phyloP scores from a whole-genome alignment of 2,329 filamentous ascomycete genomes.

The Xylaria polymorpha region DNA sequence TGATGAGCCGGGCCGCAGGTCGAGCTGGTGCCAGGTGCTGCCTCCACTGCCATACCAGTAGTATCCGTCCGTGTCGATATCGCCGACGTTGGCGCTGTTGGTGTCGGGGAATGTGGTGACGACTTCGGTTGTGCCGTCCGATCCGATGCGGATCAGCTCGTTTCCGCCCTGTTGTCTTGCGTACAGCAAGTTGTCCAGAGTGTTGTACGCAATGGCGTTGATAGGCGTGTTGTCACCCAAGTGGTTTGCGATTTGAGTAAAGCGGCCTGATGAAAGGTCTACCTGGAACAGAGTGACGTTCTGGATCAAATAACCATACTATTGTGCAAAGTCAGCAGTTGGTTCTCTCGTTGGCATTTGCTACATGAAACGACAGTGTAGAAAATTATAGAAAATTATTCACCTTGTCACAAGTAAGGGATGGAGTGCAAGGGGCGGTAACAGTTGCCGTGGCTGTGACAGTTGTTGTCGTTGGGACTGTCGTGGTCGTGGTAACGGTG shows the following conservation, averaged over 20 bases:
- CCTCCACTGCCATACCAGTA: constrained; percentile 33
- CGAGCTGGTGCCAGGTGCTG: constrained; percentile 33
- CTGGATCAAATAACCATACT: constrained; percentile 39
- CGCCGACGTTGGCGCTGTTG: constrained; percentile 33
- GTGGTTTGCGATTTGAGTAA: constrained; percentile 8
- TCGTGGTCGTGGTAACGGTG: constrained; percentile 33
- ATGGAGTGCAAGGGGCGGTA: constrained; percentile 28
- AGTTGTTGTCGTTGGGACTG: constrained; percentile 26
- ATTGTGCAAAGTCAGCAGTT: constrained; percentile 7
- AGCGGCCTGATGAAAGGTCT: constrained; percentile 30
- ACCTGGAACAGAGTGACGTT: constrained; percentile 32
- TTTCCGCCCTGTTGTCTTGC: constrained; percentile 14
- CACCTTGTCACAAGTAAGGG: constrained; percentile 32
- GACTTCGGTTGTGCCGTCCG: constrained; percentile 30
- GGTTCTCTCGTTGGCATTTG: background rate
- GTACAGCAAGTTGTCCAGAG: constrained; percentile 44
- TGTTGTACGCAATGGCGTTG: constrained; percentile 46
- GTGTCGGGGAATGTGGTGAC: constrained; percentile 28
- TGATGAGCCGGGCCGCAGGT: constrained; percentile 32
- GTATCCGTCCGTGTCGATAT: constrained; percentile 40
- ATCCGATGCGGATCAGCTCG: constrained; percentile 42
- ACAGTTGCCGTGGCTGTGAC: constrained; percentile 31
- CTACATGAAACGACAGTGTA: background rate
- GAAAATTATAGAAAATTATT: background rate
- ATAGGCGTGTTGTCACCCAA: constrained; percentile 35